Percentiles rank a stretch among this genome's conserved stretches.
Evolutionary conservation across 129 eudicot genomes (phyloP).

Genomic region (Lactuca sativa): DNA sequence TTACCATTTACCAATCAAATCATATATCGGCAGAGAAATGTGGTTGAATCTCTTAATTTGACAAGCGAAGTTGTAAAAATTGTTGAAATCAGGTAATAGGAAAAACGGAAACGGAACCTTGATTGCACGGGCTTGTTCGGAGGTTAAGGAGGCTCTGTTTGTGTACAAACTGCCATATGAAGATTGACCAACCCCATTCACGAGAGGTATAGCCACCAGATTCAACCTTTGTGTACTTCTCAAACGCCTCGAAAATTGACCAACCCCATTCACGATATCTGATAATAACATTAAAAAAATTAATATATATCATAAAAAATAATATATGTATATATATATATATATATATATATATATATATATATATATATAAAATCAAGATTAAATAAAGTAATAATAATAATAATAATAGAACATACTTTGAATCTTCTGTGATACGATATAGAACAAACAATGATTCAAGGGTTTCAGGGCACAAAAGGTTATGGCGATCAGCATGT

Average conservation of each 20-base stretch:
- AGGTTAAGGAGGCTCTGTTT: slow-evolving; percentile 59
- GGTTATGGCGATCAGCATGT: slow-evolving; percentile 92
- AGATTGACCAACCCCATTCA: slow-evolving; percentile 17
- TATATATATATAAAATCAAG: background rate
- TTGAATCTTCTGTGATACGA: slow-evolving; percentile 91
- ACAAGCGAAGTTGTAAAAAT: background rate
- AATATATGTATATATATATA: background rate
- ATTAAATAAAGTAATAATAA: background rate
- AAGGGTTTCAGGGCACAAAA: slow-evolving; percentile 92
- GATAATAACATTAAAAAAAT: slow-evolving; percentile 22
- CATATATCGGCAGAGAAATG: background rate
- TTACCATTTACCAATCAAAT: background rate
- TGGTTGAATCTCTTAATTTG: background rate
- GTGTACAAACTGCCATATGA: no score
- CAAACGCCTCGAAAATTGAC: slow-evolving; percentile 92
- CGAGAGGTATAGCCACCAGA: slow-evolving; percentile 89
- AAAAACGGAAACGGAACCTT: slow-evolving; percentile 39
- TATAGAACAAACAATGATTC: slow-evolving; percentile 81
- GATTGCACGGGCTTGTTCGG: slow-evolving; percentile 65
- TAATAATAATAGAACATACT: slow-evolving; percentile 40
- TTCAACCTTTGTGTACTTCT: slow-evolving; percentile 81
- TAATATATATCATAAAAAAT: background rate
- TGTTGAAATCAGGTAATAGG: background rate
- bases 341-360: no score
- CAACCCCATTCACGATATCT: slow-evolving; percentile 98